Evolutionary conservation across 352 stramenopile genomes (phyloP).

Genomic region (Pythium graminicola): DNA sequence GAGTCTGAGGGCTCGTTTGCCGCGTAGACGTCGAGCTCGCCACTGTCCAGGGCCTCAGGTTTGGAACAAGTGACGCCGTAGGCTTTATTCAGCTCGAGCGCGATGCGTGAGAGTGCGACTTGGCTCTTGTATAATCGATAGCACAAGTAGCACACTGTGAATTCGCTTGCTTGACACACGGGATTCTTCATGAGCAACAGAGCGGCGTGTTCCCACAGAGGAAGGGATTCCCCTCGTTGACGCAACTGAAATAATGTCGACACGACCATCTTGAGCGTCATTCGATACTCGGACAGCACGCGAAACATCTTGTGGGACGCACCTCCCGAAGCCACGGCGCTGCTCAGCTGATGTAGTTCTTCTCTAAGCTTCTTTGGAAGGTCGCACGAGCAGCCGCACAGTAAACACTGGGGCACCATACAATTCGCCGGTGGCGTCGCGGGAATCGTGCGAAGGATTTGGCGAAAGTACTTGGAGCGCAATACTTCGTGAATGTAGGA

Average conservation of each 20-base stretch:
- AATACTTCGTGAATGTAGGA: slow-evolving; percentile 32
- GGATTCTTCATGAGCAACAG: slow-evolving; percentile 32
- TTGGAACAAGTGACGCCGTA: slow-evolving; percentile 8
- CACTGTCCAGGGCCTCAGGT: background rate
- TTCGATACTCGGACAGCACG: slow-evolving; percentile 45
- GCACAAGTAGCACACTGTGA: slow-evolving; percentile 64
- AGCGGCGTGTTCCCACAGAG: slow-evolving; percentile 53
- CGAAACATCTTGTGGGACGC: slow-evolving; percentile 28
- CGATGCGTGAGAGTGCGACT: slow-evolving; percentile 36
- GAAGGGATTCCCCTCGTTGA: slow-evolving; percentile 47
- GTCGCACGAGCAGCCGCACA: slow-evolving; percentile 53
- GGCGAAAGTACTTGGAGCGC: slow-evolving; percentile 35
- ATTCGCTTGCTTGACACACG: slow-evolving; percentile 35
- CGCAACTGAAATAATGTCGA: slow-evolving; percentile 62
- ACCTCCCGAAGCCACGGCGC: background rate
- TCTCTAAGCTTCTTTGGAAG: slow-evolving; percentile 31
- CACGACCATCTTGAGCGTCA: slow-evolving; percentile 75
- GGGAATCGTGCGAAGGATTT: slow-evolving; percentile 11
- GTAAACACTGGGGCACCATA: slow-evolving; percentile 35
- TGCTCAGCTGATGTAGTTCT: slow-evolving; percentile 37
- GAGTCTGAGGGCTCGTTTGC: too few relatives aligned
- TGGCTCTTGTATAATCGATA: slow-evolving; percentile 77
- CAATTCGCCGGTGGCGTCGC: slow-evolving; percentile 7
- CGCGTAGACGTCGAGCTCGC: background rate
- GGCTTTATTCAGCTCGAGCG: slow-evolving; percentile 35